Base-by-base conservation (phyloP, 164 flowering plant genomes). In the Akebia trifoliata region DNA sequence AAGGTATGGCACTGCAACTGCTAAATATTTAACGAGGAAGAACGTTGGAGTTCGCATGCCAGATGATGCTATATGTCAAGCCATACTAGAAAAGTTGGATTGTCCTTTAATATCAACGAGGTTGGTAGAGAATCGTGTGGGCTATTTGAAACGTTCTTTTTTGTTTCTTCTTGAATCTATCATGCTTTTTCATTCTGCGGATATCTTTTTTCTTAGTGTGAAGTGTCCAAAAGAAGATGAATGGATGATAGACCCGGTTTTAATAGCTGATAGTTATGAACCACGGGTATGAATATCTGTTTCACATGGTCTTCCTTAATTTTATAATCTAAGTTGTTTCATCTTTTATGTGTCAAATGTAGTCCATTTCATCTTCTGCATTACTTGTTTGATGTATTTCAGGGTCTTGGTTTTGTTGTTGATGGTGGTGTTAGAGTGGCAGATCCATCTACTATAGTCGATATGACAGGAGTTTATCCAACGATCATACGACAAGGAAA, bases 321-420 rank as follows among this genome's bases (percentile, higher is more conserved):
- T 50, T 36, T 9, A 17, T 26, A 8, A 2, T 6, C 21, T n/a
- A 6, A 45, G 18, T 2, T 24, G 29, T 17, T 57, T 4, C 14
- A 30, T n/a, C n/a, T n/a, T n/a, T n/a, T n/a, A n/a, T n/a, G n/a
- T n/a, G n/a, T n/a, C n/a, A 57, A 9, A 21, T 36, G n/a, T 49
- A 8, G 15, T 49, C 4, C 11, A 1, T 54, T 14, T 42, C 28
- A 15, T 20, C 26, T 42, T 42, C 24, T 59, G 22, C 65, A n/a
- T 34, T 60, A 17, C 29, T 44, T 49, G 14, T 26, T 54, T 28
- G n/a, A 4, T 60, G 8, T 36, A 22, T 60, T 61, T n/a, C 58
- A 91, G 95, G 97, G 98, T 28, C 87, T 91, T 70, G 92, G 86
- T 75, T 91, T 91, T 74, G 76, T 91, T 59, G 88, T 86, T 61